Conservation (phyloP, 257 asterid species). For the Penstemon barbatus region DNA sequence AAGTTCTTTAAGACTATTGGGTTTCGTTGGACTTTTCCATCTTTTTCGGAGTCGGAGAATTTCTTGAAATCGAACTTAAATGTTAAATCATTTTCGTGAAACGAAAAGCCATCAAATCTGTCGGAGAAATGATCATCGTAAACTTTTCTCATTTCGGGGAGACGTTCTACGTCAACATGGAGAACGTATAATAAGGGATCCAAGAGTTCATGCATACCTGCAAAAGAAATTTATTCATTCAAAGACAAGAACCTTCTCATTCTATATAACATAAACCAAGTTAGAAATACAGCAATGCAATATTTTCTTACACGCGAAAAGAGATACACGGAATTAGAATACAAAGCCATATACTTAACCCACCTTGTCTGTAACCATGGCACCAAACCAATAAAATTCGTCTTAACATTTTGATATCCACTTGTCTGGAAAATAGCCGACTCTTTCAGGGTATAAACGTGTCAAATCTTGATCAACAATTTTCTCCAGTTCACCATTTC, state of each 20-base stretch:
- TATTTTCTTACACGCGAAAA: too few species aligned
- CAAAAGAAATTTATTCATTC: conserved; percentile 12
- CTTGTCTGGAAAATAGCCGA: conserved; percentile 92
- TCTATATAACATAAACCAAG: too few species aligned
- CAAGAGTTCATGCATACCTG: conserved; percentile 95
- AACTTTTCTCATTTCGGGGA: conserved; percentile 65
- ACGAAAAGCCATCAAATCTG: conserved; percentile 76
- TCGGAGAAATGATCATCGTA: conserved; percentile 73
- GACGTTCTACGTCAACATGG: conserved; percentile 67
- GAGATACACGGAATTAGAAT: not conserved
- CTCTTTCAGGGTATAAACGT: conserved; percentile 91
- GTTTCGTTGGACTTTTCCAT: conserved; percentile 40
- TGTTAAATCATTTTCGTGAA: conserved; percentile 66
- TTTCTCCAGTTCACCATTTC: conserved; percentile 86
- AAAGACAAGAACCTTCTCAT: not conserved
- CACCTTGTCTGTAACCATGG: conserved; percentile 96
- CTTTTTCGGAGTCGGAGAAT: conserved; percentile 54
- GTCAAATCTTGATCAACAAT: conserved; percentile 97
- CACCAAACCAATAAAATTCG: conserved; percentile 92
- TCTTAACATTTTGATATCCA: conserved; percentile 83
- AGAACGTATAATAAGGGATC: conserved; percentile 85
- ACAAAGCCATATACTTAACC: conserved; percentile 3
- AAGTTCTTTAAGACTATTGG: conserved; percentile 50
- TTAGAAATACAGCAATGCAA: too few species aligned
- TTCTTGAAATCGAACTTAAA: conserved; percentile 77